Percentiles rank a stretch among this genome's conserved stretches.
Evolutionary conservation across 441 rosid species (phyloP).

Genomic region (Eutrema salsugineum): DNA sequence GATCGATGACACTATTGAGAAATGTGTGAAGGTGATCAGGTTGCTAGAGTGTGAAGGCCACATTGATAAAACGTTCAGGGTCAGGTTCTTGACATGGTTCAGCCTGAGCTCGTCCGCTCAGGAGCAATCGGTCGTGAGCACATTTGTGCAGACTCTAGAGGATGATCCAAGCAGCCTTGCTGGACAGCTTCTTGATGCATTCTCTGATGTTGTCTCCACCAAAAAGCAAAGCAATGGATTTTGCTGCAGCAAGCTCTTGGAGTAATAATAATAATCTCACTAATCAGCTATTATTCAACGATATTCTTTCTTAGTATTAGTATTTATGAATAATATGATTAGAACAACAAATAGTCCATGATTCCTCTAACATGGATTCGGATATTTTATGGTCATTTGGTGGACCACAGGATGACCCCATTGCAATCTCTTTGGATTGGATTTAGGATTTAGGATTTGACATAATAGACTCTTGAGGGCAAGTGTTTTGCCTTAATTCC

Average conservation of each 20-base stretch:
- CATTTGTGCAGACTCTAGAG: conserved; percentile 77
- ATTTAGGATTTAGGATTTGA: conserved; percentile 8
- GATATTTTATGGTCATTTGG: conserved; percentile 9
- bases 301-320: conserved; percentile 23
- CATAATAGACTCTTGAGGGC: conserved; percentile 4
- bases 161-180: conserved; percentile 95
- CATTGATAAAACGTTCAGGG: conserved; percentile 77
- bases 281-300: conserved; percentile 18
- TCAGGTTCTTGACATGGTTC: conserved; percentile 93
- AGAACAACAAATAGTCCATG: conserved; percentile 20
- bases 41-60: conserved; percentile 89
- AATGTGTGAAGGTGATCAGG: conserved; percentile 79
- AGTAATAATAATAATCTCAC: conserved; percentile 1
- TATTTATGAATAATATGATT: conserved; percentile 10
- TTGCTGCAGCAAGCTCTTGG: conserved; percentile 42
- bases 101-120: conserved; percentile 84
- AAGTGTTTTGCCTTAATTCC: conserved; percentile 20
- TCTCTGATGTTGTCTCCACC: conserved; percentile 72
- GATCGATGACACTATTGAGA: conserved; percentile 81
- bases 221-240: conserved; percentile 71
- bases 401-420: conserved; percentile 18
- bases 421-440: conserved; percentile 7
- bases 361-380: conserved; percentile 21
- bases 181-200: conserved; percentile 85
- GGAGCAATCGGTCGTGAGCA: conserved; percentile 86